Evolutionary conservation across 805 yeast genomes (phyloP).

Genomic region (Kodamaea kakaduensis): DNA sequence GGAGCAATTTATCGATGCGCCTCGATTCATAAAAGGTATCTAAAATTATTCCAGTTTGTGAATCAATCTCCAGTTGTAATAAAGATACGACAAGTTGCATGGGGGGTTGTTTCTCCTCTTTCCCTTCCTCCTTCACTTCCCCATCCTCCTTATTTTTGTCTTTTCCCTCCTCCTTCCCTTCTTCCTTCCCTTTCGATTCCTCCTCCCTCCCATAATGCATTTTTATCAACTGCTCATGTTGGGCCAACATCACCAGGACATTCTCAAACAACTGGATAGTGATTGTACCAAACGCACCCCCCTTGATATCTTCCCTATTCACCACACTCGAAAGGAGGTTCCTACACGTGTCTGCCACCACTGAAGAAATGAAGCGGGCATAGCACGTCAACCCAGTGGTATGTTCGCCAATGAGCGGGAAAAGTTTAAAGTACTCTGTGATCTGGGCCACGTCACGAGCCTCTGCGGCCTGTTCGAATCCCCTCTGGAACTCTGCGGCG

Average conservation of each 20-base stretch:
- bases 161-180: background rate
- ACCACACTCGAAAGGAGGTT: constrained; percentile 47
- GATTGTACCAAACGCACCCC: constrained; percentile 57
- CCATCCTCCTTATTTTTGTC: background rate
- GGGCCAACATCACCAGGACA: constrained; percentile 77
- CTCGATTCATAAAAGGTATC: constrained; percentile 82
- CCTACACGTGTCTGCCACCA: constrained; percentile 76
- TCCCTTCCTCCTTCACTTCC: constrained; percentile 12
- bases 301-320: constrained; percentile 20
- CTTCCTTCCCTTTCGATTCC: background rate
- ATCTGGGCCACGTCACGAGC: constrained; percentile 62
- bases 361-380: constrained; percentile 80
- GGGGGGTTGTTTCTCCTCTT: constrained; percentile 28
- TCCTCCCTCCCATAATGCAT: constrained; percentile 49
- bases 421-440: constrained; percentile 77
- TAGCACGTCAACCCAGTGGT: constrained; percentile 73
- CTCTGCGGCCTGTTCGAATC: constrained; percentile 69
- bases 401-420: constrained; percentile 78
- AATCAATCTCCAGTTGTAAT: constrained; percentile 83
- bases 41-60: constrained; percentile 84
- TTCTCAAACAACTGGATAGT: constrained; percentile 73
- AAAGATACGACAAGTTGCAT: constrained; percentile 65
- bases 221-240: constrained; percentile 77
- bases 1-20: constrained; percentile 50
- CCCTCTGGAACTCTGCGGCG: constrained; percentile 50